Conservation (phyloP, 148 eudicot species). For the Euryodendron excelsum region DNA sequence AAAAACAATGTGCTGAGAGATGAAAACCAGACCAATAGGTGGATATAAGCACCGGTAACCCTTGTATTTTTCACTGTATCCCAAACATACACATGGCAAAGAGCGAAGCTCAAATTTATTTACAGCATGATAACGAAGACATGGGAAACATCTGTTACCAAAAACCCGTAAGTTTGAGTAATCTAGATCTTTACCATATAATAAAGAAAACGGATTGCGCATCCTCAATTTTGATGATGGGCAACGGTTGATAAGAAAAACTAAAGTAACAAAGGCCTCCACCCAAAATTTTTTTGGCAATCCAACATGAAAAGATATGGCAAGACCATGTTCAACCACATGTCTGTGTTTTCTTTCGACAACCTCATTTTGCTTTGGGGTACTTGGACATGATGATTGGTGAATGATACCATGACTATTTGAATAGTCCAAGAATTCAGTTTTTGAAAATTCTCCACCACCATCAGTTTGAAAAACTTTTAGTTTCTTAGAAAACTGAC, state of each 20-base stretch:
- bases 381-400: neutral
- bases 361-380: neutral
- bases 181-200: neutral
- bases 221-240: neutral
- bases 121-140: too few species aligned
- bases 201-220: neutral
- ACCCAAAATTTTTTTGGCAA: neutral
- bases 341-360: constrained; percentile 7
- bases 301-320: neutral
- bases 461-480: constrained; percentile 5
- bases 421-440: neutral
- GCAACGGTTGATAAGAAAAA: neutral
- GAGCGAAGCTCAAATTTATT: neutral
- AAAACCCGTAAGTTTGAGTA: neutral
- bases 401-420: neutral
- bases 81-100: neutral
- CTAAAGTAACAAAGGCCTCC: neutral
- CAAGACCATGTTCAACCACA: constrained; percentile 7
- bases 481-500: neutral
- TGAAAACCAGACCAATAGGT: neutral
- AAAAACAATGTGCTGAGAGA: neutral
- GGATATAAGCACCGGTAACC: neutral
- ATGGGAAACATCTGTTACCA: neutral
- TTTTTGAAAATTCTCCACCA: neutral
- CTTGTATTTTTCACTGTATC: neutral